These are phyloP conservation scores for Thraustotheca clavata DNA, from an alignment of 352 stramenopile species.

Conservation along the genomic window DNA sequence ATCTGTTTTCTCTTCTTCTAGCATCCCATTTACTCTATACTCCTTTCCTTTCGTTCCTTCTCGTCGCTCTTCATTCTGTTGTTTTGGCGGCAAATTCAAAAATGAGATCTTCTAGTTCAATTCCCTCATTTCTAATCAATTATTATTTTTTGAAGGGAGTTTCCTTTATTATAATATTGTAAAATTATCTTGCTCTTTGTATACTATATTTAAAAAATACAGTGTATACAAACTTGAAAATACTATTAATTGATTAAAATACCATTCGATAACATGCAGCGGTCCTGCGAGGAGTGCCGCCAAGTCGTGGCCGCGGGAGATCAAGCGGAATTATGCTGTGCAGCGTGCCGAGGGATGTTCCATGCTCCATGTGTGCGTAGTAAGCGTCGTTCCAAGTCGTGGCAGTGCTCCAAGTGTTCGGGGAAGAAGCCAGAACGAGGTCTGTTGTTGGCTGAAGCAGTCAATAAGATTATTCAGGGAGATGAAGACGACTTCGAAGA, in stretches of 20 bases:
- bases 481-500: slow-evolving; percentile 6
- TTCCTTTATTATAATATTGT: not conserved
- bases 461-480: slow-evolving; percentile 16
- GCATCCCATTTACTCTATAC: too few species aligned
- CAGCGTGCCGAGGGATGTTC: slow-evolving; percentile 9
- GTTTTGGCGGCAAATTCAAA: not conserved
- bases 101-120: not conserved
- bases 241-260: not conserved
- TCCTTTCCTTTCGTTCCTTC: too few species aligned
- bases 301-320: slow-evolving; percentile 7
- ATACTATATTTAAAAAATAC: slow-evolving; percentile 2
- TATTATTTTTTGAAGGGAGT: not conserved
- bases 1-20: too few species aligned
- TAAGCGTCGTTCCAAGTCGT: slow-evolving; percentile 9
- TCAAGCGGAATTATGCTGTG: slow-evolving; percentile 4
- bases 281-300: slow-evolving; percentile 17
- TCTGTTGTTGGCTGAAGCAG: slow-evolving; percentile 10
- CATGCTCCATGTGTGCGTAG: slow-evolving; percentile 18
- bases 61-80: not conserved
- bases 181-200: not conserved
- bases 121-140: not conserved
- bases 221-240: slow-evolving; percentile 2
- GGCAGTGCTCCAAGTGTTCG: slow-evolving; percentile 12
- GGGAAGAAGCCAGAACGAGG: slow-evolving; percentile 8
- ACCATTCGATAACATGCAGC: slow-evolving; percentile 1